Evolutionary conservation across 495 filamentous ascomycete species (phyloP), one percentile per base, ranked within the genome.

Genomic region (Penicillium ochrochloron): DNA sequence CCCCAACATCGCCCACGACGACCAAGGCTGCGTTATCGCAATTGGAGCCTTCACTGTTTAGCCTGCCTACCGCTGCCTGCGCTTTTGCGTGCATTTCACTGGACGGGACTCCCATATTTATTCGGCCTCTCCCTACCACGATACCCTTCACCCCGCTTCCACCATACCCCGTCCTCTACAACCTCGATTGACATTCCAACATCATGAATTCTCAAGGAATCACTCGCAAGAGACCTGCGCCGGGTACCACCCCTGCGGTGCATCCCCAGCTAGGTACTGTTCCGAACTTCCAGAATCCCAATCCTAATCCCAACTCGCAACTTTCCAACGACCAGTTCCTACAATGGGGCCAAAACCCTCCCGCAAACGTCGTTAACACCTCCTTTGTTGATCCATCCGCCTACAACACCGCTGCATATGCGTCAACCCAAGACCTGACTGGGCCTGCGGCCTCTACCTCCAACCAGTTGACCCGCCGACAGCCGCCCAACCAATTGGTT

Each of bases 201-300:
- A 65, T 62, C 44, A 82, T 82, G 80, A 75, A 72, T 57, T 78
- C 79, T 34, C 80, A 81, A 73, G 73, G 78, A 54, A 67, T 79
- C 29, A 78, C 75, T 55, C 84, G 90, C 76, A 94, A 94, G 78
- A 83, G 92, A 74, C 83, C 90, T 63, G 90, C 90, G 34, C 88
- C 91, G 50, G 92, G 91, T 68, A 75, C 89, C 42, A 82, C 84
- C 2, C 88, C 90, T 7, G 80, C 83, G 53, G 74, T 81, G 23
- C 81, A 86, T 29, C 76, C 84, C 51, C 82, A 82, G 69, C 62
- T 81, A 59, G 70, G 70, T 27, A 48, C 72, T 29, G 73, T 75
- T 50, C 69, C 75, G 27, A 77, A 68, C 48, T 81, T 76, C 51
- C 63, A 73, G 15, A 48, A 65, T n/a, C 23, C 71, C 23, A 33